Evolutionary conservation across 768 basidiomycete genomes (phyloP), one percentile per base, ranked within the genome.

Genomic region (Lactarius vividus): DNA sequence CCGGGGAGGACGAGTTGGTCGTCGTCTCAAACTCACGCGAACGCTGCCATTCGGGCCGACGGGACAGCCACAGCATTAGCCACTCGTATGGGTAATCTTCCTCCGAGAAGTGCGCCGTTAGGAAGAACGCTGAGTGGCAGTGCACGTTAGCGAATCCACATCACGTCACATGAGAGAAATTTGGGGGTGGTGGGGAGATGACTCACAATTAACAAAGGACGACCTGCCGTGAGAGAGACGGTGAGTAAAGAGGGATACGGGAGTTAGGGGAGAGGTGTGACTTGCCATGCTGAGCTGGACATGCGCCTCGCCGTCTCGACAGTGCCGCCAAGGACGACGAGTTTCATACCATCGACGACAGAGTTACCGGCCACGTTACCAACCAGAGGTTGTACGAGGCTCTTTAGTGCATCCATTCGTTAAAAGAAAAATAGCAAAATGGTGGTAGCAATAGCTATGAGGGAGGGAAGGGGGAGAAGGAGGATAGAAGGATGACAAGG

Each of bases 1-100:
- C 85, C 3, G 88, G 84, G 3, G 85, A 85, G 13, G 86, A 80
- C 0, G 87, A 83, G 42, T 91, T 85, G 15, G 91, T 93, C 20
- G 92, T 94, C 0, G 91, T 92, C 78, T 94, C 92, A 67, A 94
- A 92, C 76, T 94, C 92, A 63, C 92, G 85, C 9, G 91, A 92
- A 44, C 91, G 88, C 72, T 93, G 91, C 91, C 91, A 93, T 76
- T 93, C 91, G 49, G 91, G 83, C 79, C 89, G 83, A 59, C 90
- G 87, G 52, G 90, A 90, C 57, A 94, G 85, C 91, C 91, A 94
- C 37, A 92, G 82, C 89, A 93, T 93, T 60, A 94, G 82, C 91
- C 91, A 94, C 77, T 94, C 91, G 71, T 92, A 94, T 4, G 91
- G 92, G 69, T 90, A 90, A 73, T 94, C 92, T 76, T 94, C 92